A percentile compares a stretch with the other conserved stretches of the same genome.
Evolutionary conservation across 768 basidiomycete genomes (phyloP).

Genomic region (Pleurotus citrinopileatus): DNA sequence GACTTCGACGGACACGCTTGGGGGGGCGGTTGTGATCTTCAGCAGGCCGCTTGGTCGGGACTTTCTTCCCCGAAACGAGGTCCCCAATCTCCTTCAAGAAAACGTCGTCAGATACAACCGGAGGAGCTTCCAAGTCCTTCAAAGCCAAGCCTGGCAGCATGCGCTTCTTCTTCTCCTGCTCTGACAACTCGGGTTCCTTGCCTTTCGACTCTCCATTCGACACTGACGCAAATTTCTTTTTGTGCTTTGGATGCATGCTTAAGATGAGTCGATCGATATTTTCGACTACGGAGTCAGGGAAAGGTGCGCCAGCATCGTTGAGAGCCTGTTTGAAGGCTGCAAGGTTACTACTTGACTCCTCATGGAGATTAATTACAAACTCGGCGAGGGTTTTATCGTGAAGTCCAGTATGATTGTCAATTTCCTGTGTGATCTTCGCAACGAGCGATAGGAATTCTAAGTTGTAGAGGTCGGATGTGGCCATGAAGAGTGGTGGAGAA

Average conservation of each 20-base stretch:
- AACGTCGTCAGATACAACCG: conserved; percentile 68
- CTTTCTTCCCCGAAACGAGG: conserved; percentile 77
- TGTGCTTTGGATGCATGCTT: conserved; percentile 94
- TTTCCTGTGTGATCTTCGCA: conserved; percentile 88
- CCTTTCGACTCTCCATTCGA: conserved; percentile 34
- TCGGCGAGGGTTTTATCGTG: conserved; percentile 95
- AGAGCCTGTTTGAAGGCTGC: conserved; percentile 81
- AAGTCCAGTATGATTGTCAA: conserved; percentile 80
- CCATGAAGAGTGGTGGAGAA: conserved; percentile 48
- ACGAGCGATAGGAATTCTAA: conserved; percentile 92
- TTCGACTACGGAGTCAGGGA: conserved; percentile 88
- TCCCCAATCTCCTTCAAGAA: conserved; percentile 89
- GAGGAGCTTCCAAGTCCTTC: conserved; percentile 67
- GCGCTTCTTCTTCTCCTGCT: conserved; percentile 76
- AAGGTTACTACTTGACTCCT: conserved; percentile 69
- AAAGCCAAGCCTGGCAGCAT: conserved; percentile 89
- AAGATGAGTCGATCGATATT: conserved; percentile 94
- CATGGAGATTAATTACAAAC: conserved; percentile 90
- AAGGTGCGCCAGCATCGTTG: conserved; percentile 72
- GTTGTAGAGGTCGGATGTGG: conserved; percentile 79
- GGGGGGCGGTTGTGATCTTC: conserved; percentile 42
- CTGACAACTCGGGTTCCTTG: conserved; percentile 38
- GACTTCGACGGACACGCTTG: conserved; percentile 60
- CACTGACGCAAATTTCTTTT: conserved; percentile 52
- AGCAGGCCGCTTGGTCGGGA: conserved; percentile 30